Evolutionary conservation across 768 basidiomycete genomes (phyloP), one percentile per base, ranked within the genome.

Genomic region (Lentinula sp.): DNA sequence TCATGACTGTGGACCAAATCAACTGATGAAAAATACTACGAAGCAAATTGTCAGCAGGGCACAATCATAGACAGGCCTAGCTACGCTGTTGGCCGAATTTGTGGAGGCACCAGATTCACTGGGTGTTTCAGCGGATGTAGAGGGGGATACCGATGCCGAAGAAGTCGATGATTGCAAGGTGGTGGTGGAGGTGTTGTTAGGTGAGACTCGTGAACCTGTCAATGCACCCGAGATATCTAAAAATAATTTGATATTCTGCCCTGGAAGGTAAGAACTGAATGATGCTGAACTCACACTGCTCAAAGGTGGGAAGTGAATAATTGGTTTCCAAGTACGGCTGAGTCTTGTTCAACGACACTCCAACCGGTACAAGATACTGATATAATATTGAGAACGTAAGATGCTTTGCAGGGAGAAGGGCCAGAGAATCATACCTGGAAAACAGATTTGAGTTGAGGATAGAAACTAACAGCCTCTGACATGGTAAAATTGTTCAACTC

Each of bases 401-500:
- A 5, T 41, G 48, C 5, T 9, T 15, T 9, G 28, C 35, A 20
- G 6, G n/a, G 35, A 43, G 16, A 35, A 36, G 37, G 7, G 48
- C 10, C 16, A 12, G 81, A 80, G 42, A 16, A 20, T 20, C 67
- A 20, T 62, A 82, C 82, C 48, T 73, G 65, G 67, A 87, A 86
- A 0, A 75, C 75, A 4, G 69, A 50, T 60, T 76, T 77, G 33
- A 87, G 71, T 57, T 71, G 71, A 2, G 72, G 66, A 61, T 85
- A 81, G 64, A 72, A 82, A 50, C 81, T 79, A 18, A 83, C 65
- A 0, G 85, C 85, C 64, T 82, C 76, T 16, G 69, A 66, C 85
- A 87, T 85, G 3, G 85, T 86, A 62, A 74, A 85, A 62, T 82
- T 83, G 66, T 82, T 81, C 61, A 86, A 65, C 61, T 87, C 85